phyloP scores from a whole-genome alignment of 352 stramenopile species.

The Discostella stelligera region DNA sequence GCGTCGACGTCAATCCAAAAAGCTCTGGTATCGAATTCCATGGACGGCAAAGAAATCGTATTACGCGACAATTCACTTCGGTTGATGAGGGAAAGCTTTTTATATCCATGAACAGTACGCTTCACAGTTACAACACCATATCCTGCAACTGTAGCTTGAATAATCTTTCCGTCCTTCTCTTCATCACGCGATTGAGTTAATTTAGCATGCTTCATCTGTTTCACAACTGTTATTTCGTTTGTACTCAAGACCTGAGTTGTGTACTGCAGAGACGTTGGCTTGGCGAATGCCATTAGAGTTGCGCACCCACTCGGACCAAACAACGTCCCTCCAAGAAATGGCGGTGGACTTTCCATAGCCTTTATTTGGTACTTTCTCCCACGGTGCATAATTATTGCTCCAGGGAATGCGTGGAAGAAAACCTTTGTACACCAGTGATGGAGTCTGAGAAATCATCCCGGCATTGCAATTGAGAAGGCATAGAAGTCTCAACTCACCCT shows the following conservation, averaged over 20 bases:
- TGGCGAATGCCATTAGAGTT: slow-evolving; percentile 71
- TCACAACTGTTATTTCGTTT: slow-evolving; percentile 79
- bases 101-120: slow-evolving; percentile 80
- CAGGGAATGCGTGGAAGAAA: slow-evolving; percentile 80
- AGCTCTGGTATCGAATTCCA: slow-evolving; percentile 92
- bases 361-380: slow-evolving; percentile 59
- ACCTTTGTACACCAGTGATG: slow-evolving; percentile 24
- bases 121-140: slow-evolving; percentile 77
- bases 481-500: slow-evolving; percentile 20
- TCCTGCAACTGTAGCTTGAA: slow-evolving; percentile 53
- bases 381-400: slow-evolving; percentile 67
- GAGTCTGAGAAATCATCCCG: background rate
- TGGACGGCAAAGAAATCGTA: slow-evolving; percentile 92
- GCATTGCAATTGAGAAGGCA: background rate
- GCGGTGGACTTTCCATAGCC: slow-evolving; percentile 68
- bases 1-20: slow-evolving; percentile 91
- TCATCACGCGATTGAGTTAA: slow-evolving; percentile 7
- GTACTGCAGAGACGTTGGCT: slow-evolving; percentile 61
- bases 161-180: slow-evolving; percentile 7
- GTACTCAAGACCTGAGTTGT: slow-evolving; percentile 69
- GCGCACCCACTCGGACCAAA: slow-evolving; percentile 46
- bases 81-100: slow-evolving; percentile 56
- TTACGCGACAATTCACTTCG: slow-evolving; percentile 82
- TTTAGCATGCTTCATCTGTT: slow-evolving; percentile 70
- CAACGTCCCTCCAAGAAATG: slow-evolving; percentile 47